phyloP scores from a whole-genome alignment of 345 rosid species.

The Psidium friedrichsthalianum region DNA sequence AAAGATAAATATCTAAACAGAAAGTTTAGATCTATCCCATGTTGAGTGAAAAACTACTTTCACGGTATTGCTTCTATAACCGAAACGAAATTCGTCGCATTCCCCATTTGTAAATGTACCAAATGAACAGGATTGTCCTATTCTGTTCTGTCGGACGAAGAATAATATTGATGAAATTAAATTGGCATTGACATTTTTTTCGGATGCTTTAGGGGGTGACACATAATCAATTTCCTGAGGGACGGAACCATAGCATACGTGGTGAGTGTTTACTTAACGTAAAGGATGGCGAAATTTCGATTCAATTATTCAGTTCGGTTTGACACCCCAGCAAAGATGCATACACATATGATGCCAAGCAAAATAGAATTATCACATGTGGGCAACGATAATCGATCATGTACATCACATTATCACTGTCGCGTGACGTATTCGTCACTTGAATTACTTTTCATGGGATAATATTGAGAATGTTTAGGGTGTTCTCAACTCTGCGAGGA shows the following conservation, averaged over 20 bases:
- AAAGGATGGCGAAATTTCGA: background rate
- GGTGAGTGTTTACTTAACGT: background rate
- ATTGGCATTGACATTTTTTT: background rate
- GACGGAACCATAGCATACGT: background rate
- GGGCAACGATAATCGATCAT: background rate
- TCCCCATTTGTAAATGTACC: background rate
- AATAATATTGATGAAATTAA: background rate
- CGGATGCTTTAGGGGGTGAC: background rate
- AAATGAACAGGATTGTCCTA: background rate
- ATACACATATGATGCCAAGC: background rate
- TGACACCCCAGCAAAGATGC: background rate
- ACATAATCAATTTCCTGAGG: background rate
- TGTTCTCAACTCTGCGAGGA: background rate
- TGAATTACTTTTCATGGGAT: background rate
- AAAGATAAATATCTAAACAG: background rate
- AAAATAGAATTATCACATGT: background rate
- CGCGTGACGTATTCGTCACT: background rate
- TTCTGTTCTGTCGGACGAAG: background rate
- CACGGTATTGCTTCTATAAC: background rate
- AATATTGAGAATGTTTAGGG: background rate
- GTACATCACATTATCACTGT: background rate
- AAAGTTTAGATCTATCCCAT: background rate
- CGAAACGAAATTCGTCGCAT: too few relatives aligned
- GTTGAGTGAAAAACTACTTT: background rate
- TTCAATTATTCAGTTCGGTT: too few relatives aligned